A percentile compares a stretch with the other conserved stretches of the same genome.
phyloP scores from a whole-genome alignment of 2,329 filamentous ascomycete species.

The Stemphylium vesicarium region DNA sequence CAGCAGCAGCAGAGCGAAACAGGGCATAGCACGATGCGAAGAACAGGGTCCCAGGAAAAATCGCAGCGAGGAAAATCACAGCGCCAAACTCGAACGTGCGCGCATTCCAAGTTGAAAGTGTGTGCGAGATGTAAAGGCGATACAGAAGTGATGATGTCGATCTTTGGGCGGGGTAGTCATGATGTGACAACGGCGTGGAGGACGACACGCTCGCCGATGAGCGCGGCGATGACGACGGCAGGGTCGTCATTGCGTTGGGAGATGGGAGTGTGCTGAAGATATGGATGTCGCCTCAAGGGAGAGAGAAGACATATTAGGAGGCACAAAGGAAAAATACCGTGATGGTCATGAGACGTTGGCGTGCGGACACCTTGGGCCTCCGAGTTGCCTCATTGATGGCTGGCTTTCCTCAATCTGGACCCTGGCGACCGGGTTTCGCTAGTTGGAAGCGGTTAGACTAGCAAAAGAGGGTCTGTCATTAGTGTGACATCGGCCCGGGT shows the following conservation, averaged over 20 bases:
- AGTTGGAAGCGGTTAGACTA: not conserved
- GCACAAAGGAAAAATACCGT: no score
- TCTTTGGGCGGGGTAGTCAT: no score
- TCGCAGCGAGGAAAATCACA: slow-evolving; percentile 56
- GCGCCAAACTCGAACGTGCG: slow-evolving; percentile 58
- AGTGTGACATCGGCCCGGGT: not conserved
- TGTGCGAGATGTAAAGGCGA: slow-evolving; percentile 55
- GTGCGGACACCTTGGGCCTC: not conserved
- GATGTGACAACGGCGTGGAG: no score
- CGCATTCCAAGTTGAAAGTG: slow-evolving; percentile 58
- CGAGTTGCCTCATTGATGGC: not conserved
- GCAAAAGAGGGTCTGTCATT: no score
- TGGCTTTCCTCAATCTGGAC: not conserved
- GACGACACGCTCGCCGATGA: no score
- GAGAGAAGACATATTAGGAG: no score
- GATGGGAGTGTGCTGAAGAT: no score
- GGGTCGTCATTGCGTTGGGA: no score
- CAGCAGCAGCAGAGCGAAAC: slow-evolving; percentile 62
- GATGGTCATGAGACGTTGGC: no score
- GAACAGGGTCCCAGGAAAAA: slow-evolving; percentile 63
- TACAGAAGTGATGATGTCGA: slow-evolving; percentile 24
- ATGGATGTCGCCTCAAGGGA: no score
- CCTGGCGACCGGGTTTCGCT: not conserved
- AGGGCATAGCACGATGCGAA: slow-evolving; percentile 74
- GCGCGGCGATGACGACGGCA: no score